phyloP scores from a whole-genome alignment of 768 basidiomycete genomes.

The Lentinula lateritia region DNA sequence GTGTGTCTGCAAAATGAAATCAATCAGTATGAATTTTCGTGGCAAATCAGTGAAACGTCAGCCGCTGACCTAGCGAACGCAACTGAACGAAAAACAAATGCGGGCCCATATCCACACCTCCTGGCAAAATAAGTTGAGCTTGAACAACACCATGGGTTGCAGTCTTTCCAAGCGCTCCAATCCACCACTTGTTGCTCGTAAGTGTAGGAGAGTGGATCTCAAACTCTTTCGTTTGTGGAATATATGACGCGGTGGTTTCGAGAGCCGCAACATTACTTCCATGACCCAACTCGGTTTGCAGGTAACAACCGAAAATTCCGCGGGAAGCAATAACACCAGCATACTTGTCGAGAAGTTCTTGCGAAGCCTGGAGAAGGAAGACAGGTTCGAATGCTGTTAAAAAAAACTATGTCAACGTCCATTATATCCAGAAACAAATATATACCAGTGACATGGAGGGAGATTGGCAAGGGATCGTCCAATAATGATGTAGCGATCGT shows the following conservation, averaged over 20 bases:
- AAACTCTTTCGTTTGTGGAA: conserved; percentile 62
- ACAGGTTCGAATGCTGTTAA: conserved; percentile 61
- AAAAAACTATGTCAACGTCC: too few relatives aligned
- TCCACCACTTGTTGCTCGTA: conserved; percentile 82
- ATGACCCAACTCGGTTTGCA: conserved; percentile 78
- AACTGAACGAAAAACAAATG: conserved; percentile 74
- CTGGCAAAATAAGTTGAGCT: conserved; percentile 64
- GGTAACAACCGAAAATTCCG: conserved; percentile 66
- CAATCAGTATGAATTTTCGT: neutral
- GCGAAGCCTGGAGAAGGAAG: conserved; percentile 54
- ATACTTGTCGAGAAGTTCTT: conserved; percentile 47
- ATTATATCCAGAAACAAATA: conserved; percentile 6
- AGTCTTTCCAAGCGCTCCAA: conserved; percentile 65
- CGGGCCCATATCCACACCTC: conserved; percentile 57
- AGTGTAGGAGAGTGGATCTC: conserved; percentile 72
- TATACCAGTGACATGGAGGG: conserved; percentile 15
- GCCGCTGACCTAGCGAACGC: conserved; percentile 48
- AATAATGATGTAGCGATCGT: conserved; percentile 38
- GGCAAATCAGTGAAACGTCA: neutral
- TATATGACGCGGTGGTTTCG: conserved; percentile 74
- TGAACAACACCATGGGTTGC: conserved; percentile 75
- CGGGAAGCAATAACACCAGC: conserved; percentile 41
- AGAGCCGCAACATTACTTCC: conserved; percentile 65
- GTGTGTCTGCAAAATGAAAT: conserved; percentile 38
- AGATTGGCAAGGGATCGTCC: conserved; percentile 39